Evolutionary conservation across 2,329 filamentous ascomycete species (phyloP).

Genomic region (Trichoderma sp.): DNA sequence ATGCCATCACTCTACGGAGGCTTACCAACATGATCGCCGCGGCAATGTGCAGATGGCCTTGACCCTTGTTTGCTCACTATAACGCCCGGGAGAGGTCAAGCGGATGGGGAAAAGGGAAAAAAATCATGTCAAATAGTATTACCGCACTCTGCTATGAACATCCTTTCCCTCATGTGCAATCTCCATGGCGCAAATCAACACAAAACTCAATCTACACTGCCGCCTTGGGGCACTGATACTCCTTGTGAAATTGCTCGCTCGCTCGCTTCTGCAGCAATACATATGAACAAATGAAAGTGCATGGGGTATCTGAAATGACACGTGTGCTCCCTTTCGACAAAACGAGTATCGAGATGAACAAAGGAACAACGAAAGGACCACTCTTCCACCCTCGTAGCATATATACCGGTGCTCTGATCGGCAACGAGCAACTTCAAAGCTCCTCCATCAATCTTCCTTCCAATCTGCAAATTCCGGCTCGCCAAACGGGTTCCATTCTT

Average conservation of each 20-base stretch:
- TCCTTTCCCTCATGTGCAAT: not conserved
- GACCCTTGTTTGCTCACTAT: not conserved
- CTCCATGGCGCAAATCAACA: not conserved
- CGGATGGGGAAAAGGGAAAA: not conserved
- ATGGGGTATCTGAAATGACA: conserved; percentile 26
- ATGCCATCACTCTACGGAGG: no score
- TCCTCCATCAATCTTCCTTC: conserved; percentile 20
- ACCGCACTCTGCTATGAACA: not conserved
- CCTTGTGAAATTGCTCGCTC: not conserved
- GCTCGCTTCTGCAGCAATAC: conserved; percentile 2
- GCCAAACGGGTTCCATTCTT: conserved; percentile 67
- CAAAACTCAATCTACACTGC: not conserved
- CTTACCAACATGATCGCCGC: not conserved
- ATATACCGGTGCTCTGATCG: not conserved
- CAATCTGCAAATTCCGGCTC: conserved; percentile 38
- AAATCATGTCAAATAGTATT: not conserved
- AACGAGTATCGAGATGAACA: not conserved
- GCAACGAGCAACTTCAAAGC: not conserved
- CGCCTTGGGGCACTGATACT: not conserved
- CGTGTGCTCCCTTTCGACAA: conserved; percentile 16
- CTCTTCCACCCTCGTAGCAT: not conserved
- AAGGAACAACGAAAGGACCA: not conserved
- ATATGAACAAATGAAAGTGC: conserved; percentile 18
- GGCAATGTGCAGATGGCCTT: not conserved
- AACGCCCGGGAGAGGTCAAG: not conserved